phyloP scores from a whole-genome alignment of 2,329 filamentous ascomycete species.

The Ilyonectria sp. region DNA sequence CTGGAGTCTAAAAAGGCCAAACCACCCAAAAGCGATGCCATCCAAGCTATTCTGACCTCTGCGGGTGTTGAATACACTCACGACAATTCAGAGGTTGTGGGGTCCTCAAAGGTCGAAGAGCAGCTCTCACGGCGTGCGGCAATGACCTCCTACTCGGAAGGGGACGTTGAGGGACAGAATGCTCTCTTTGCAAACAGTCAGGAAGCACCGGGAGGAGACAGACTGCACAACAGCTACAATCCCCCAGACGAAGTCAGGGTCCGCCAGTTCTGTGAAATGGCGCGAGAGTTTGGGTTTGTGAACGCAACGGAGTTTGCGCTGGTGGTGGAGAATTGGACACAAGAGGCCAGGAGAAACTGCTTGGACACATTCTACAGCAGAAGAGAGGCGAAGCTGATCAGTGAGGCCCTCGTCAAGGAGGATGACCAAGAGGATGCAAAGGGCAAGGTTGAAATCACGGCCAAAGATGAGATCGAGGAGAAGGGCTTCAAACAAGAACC shows the following conservation, averaged over 20 bases:
- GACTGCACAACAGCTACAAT: constrained; percentile 68
- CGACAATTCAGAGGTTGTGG: constrained; percentile 95
- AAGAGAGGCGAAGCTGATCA: constrained; percentile 69
- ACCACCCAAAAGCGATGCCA: constrained; percentile 75
- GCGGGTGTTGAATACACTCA: constrained; percentile 96
- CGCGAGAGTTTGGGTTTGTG: constrained; percentile 81
- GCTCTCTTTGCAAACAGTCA: constrained; percentile 72
- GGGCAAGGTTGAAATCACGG: constrained; percentile 21
- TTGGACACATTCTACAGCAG: constrained; percentile 85
- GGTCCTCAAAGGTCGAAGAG: constrained; percentile 92
- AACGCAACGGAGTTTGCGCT: constrained; percentile 89
- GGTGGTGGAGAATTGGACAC: constrained; percentile 91
- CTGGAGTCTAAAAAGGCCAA: constrained; percentile 53
- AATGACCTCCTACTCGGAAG: constrained; percentile 64
- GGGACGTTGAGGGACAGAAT: constrained; percentile 65
- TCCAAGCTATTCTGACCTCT: constrained; percentile 89
- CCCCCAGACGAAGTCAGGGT: constrained; percentile 82
- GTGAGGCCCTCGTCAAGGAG: constrained; percentile 44
- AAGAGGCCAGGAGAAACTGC: constrained; percentile 83
- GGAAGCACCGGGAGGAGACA: constrained; percentile 50
- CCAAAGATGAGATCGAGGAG: constrained; percentile 33
- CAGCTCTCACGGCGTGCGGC: constrained; percentile 84
- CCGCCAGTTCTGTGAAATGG: constrained; percentile 94
- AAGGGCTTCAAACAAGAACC: constrained; percentile 27
- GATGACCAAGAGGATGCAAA: constrained; percentile 42